Percentiles rank a stretch among this genome's conserved stretches.
Conservation (phyloP, 768 basidiomycete species). For the Leccinum arenicola region DNA sequence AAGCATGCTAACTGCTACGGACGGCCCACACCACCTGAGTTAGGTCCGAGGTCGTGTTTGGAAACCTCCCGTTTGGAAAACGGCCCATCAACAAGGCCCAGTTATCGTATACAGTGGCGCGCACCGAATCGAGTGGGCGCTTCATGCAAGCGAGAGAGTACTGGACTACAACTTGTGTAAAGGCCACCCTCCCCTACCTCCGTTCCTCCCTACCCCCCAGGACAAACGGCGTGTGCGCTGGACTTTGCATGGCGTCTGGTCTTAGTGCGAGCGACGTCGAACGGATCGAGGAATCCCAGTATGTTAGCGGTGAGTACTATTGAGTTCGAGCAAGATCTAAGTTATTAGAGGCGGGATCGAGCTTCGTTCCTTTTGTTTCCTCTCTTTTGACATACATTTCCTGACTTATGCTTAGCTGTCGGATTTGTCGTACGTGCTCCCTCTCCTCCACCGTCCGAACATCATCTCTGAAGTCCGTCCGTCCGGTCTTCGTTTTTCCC, state of each 20-base stretch:
- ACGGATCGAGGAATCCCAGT: conserved; percentile 18
- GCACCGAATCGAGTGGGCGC: no score
- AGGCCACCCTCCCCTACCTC: background rate
- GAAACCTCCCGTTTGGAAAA: no score
- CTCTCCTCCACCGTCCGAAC: background rate
- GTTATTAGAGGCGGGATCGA: background rate
- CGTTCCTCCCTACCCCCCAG: background rate
- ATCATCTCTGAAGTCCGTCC: background rate
- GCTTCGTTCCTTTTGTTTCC: background rate
- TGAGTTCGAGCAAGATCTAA: background rate
- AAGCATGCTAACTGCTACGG: no score
- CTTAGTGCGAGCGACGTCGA: background rate
- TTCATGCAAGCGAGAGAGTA: background rate
- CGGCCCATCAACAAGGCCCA: no score
- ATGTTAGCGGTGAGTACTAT: conserved; percentile 24
- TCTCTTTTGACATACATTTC: background rate
- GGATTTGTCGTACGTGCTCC: conserved; percentile 24
- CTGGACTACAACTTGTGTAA: no score
- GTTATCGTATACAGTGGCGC: no score
- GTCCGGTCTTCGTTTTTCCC: background rate
- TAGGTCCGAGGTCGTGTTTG: no score
- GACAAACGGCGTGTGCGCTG: background rate
- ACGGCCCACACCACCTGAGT: no score
- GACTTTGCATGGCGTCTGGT: conserved; percentile 8
- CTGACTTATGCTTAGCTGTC: conserved; percentile 10